These are phyloP conservation scores for Geum urbanum DNA, from an alignment of 306 rosid species.

Conservation along the genomic window DNA sequence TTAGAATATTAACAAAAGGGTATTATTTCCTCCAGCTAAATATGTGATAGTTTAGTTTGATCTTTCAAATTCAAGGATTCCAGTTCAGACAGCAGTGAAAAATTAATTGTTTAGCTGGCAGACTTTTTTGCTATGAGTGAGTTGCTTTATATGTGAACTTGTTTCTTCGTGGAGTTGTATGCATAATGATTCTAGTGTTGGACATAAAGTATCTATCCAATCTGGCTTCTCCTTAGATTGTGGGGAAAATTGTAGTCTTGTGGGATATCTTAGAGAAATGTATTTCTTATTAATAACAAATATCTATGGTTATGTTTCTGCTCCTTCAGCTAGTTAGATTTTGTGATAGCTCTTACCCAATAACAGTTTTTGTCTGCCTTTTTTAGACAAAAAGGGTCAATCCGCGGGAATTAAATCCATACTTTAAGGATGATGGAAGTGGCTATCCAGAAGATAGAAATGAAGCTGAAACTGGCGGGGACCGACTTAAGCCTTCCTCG, in stretches of 20 bases:
- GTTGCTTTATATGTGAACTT: not conserved
- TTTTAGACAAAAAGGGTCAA: slow-evolving; percentile 43
- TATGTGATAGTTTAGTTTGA: not conserved
- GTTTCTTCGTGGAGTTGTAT: not conserved
- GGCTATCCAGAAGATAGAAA: slow-evolving; percentile 77
- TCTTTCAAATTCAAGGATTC: not conserved
- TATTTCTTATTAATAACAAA: not conserved
- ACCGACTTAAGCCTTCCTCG: slow-evolving; percentile 53
- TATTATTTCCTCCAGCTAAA: not conserved
- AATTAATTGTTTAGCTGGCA: not conserved
- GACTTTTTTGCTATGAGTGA: not conserved
- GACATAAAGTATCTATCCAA: not conserved
- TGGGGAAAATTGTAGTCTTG: not conserved
- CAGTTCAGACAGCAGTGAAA: not conserved
- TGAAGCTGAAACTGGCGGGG: slow-evolving; percentile 37
- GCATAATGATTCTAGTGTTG: not conserved
- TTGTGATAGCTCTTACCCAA: not conserved
- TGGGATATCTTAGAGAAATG: not conserved
- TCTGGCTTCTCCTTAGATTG: not conserved
- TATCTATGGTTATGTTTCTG: not conserved
- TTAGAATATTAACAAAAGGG: not conserved
- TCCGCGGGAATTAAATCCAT: slow-evolving; percentile 87
- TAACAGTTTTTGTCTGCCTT: not conserved
- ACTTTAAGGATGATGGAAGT: slow-evolving; percentile 64
- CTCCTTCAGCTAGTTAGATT: not conserved